A percentile compares a stretch with the other conserved stretches of the same genome.
Conservation (phyloP, 2,329 filamentous ascomycete genomes). For the Fusarium phyllophilum region DNA sequence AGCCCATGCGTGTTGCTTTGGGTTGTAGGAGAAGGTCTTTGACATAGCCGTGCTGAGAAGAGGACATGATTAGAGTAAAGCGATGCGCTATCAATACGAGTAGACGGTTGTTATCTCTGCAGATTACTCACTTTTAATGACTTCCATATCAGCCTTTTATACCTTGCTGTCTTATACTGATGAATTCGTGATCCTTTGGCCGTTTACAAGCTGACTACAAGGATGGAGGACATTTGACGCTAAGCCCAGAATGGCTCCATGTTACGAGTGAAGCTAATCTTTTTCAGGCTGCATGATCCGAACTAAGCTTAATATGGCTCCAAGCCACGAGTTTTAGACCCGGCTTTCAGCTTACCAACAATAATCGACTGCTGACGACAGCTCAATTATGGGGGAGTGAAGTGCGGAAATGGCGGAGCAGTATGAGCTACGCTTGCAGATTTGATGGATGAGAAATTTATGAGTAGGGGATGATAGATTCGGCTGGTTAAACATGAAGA, state of each 20-base stretch:
- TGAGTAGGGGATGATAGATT: fast-evolving
- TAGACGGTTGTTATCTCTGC: fast-evolving
- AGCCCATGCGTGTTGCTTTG: background rate
- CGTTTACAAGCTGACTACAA: fast-evolving
- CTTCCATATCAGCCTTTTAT: background rate
- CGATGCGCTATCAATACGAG: no score
- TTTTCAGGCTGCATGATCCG: background rate
- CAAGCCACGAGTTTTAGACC: background rate
- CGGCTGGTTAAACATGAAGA: no score
- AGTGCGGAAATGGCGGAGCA: background rate
- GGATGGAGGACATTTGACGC: fast-evolving
- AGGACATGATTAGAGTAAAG: background rate
- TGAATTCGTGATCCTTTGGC: background rate
- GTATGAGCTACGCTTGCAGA: fast-evolving
- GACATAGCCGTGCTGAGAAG: background rate
- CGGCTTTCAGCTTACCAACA: background rate
- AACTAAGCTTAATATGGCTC: background rate
- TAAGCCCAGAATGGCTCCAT: background rate
- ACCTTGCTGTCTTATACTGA: no score
- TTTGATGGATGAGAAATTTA: fast-evolving
- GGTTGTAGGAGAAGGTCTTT: background rate
- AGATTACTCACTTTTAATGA: fast-evolving
- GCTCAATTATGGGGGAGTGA: fast-evolving
- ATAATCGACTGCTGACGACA: no score
- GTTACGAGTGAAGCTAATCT: background rate